Evolutionary conservation across 192 early-diverging fungal species (phyloP).

Genomic region (Chytriomyces sp.): DNA sequence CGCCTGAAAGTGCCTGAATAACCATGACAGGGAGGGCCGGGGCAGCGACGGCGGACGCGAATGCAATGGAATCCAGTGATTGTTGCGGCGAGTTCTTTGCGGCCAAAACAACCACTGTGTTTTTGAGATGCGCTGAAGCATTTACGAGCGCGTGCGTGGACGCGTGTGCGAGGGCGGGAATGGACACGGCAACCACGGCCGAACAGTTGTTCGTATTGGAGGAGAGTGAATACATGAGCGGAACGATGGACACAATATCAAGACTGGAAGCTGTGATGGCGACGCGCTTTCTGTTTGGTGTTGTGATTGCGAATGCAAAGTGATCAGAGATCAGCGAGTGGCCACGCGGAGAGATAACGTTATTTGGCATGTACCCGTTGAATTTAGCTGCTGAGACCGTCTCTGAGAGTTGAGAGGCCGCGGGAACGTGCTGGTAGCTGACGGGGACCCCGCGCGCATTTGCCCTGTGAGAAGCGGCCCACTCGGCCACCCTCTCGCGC

Average conservation of each 20-base stretch:
- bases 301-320: too few species aligned
- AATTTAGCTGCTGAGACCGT: slow-evolving; percentile 1
- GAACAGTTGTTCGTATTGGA: neutral
- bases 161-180: slow-evolving; percentile 57
- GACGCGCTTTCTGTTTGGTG: too few species aligned
- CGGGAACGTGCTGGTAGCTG: neutral
- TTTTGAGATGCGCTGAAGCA: slow-evolving; percentile 61
- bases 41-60: slow-evolving; percentile 71
- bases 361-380: too few species aligned
- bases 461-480: slow-evolving; percentile 4
- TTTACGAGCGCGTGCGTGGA: slow-evolving; percentile 36
- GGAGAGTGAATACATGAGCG: neutral
- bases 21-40: slow-evolving; percentile 16
- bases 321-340: too few species aligned
- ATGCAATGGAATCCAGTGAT: slow-evolving; percentile 76
- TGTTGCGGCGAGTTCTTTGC: slow-evolving; percentile 77
- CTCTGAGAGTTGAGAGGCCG: slow-evolving; percentile 20
- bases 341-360: too few species aligned
- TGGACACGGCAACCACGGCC: slow-evolving; percentile 45
- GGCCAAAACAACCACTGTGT: slow-evolving; percentile 71
- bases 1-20: neutral
- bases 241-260: neutral
- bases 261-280: too few species aligned
- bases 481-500: slow-evolving; percentile 12
- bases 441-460: slow-evolving; percentile 17